Base-by-base conservation (phyloP, 371 early-diverging fungal genomes). In the Apophysomyces ossiformis region DNA sequence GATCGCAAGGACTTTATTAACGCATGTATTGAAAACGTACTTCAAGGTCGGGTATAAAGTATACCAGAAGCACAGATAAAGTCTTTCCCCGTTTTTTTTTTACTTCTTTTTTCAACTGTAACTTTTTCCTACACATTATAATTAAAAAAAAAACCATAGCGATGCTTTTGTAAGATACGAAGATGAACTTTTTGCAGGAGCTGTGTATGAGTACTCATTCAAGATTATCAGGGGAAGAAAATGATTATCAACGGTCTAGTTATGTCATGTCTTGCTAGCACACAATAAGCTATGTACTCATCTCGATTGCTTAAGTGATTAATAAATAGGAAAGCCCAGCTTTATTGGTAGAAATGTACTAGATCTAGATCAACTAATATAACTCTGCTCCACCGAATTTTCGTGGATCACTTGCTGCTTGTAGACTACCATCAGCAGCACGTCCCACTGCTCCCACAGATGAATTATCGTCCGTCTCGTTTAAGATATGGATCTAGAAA, bases 1-100 rank as follows among this genome's bases (percentile, higher is more conserved):
- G 59, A 74, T 61, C 69, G 75, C 65, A 82, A 82, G 63, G 78
- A 94, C 93, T 72, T 74, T 39, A 82, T 82, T 60, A 82, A 82
- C 62, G 76, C 74, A 37, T 82, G 83, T 68, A 82, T 82, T 60
- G 80, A 82, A 64, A 70, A 72, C 45, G 63, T 78, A 11, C 67
- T 82, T 35, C 83, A 79, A 63, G 76, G 69, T 37, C 70, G 72
- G 60, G 67, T 72, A 61, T 76, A 76, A 69, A 32, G n/a, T 16
- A n/a, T 16, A 57, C 32, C 57, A 47, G 12, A 3, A 35, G n/a
- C 37, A 26, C 7, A 37, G 32, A 43, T 16, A 62, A 56, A 57
- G 7, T 26, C 18, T 60, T 57, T 43, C 18, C 39, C 26, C 26
- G 26, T 60, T 13, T 35, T 37, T n/a, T 41, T 60, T 11, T 54